Evolutionary conservation across 192 early-diverging fungal species (phyloP).

Genomic region (Lobosporangium transversale): DNA sequence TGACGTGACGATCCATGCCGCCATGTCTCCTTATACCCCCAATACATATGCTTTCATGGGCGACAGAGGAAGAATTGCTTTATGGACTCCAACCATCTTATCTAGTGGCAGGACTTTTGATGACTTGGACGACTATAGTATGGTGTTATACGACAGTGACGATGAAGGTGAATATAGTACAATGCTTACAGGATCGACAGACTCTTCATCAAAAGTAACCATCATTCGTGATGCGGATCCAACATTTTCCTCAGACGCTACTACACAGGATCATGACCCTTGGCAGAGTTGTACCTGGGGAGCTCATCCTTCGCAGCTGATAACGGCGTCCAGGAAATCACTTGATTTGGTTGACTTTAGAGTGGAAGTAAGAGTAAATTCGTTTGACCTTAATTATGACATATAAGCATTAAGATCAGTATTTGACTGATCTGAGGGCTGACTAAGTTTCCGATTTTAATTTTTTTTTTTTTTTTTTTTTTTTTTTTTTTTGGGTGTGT

Average conservation of each 20-base stretch:
- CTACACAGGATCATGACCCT: neutral
- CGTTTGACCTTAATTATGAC: neutral
- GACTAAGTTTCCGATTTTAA: no score
- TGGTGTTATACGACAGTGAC: no score
- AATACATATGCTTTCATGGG: conserved; percentile 27
- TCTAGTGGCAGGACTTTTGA: neutral
- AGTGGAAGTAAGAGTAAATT: neutral
- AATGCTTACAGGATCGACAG: neutral
- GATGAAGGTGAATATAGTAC: no score
- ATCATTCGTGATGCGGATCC: conserved; percentile 20
- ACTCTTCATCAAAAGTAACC: neutral
- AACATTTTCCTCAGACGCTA: no score
- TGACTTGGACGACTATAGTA: neutral
- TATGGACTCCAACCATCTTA: conserved; percentile 10
- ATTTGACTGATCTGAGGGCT: no score
- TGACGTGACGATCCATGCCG: conserved; percentile 22
- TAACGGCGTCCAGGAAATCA: conserved; percentile 14
- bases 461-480: no score
- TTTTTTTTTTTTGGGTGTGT: no score
- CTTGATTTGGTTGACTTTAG: conserved; percentile 25
- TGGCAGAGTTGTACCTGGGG: conserved; percentile 33
- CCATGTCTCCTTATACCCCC: conserved; percentile 24
- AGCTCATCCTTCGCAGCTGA: conserved; percentile 16
- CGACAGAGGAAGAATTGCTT: conserved; percentile 12
- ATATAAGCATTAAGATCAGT: no score